phyloP scores from a whole-genome alignment of 495 filamentous ascomycete genomes.

The Halenospora varia region DNA sequence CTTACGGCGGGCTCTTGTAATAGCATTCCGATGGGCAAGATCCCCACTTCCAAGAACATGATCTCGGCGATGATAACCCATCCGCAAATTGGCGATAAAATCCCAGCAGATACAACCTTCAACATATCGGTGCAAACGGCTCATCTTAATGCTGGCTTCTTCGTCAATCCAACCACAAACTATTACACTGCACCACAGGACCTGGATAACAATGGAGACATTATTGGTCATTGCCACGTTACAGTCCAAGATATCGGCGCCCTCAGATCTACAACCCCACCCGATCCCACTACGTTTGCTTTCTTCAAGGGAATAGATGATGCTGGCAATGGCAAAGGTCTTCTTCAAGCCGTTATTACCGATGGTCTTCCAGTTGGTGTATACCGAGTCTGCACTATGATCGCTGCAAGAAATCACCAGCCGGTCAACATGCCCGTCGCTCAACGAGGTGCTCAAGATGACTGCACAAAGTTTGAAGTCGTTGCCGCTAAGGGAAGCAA shows the following conservation, averaged over 20 bases:
- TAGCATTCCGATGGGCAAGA: slow-evolving; percentile 68
- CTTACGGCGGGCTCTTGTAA: slow-evolving; percentile 64
- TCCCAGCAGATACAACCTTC: slow-evolving; percentile 50
- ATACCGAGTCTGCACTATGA: slow-evolving; percentile 73
- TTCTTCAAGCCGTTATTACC: slow-evolving; percentile 30
- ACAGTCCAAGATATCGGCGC: slow-evolving; percentile 60
- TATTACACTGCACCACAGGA: slow-evolving; percentile 4
- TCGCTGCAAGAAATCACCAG: slow-evolving; percentile 66
- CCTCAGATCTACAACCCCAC: slow-evolving; percentile 46
- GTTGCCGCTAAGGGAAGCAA: slow-evolving; percentile 5
- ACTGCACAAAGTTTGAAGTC: slow-evolving; percentile 57
- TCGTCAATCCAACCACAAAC: slow-evolving; percentile 51
- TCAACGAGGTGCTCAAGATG: slow-evolving; percentile 69
- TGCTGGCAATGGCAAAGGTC: slow-evolving; percentile 59
- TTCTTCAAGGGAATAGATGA: slow-evolving; percentile 83
- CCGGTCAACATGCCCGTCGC: slow-evolving; percentile 75
- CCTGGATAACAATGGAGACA: background rate
- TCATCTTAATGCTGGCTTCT: slow-evolving; percentile 61
- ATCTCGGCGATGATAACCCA: slow-evolving; percentile 59
- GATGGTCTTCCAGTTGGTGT: slow-evolving; percentile 51
- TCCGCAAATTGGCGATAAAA: slow-evolving; percentile 44
- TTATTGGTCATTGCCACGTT: slow-evolving; percentile 63
- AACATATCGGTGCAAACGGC: slow-evolving; percentile 52
- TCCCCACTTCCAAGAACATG: slow-evolving; percentile 60
- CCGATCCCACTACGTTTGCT: slow-evolving; percentile 53